These are phyloP conservation scores for Rubroboletus pulcherrimus DNA, from an alignment of 768 basidiomycete genomes.

Conservation along the genomic window DNA sequence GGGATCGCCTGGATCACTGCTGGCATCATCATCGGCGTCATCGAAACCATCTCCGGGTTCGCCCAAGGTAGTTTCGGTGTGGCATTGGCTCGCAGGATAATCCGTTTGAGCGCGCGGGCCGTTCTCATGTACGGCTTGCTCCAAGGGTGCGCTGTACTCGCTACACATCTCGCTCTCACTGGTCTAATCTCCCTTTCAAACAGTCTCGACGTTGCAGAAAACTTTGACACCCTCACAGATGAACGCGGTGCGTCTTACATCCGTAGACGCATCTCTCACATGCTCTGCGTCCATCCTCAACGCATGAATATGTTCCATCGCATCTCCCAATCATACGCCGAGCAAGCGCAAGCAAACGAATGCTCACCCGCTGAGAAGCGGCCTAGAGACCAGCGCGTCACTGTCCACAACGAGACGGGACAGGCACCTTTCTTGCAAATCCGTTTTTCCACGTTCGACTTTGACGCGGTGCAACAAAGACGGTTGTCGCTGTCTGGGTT, in stretches of 20 bases:
- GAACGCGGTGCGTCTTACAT: slow-evolving; percentile 30
- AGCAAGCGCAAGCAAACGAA: slow-evolving; percentile 5
- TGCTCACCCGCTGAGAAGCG: slow-evolving; percentile 6
- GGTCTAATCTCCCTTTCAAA: not conserved
- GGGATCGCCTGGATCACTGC: slow-evolving; percentile 66
- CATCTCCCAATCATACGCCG: slow-evolving; percentile 41
- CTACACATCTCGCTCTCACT: not conserved
- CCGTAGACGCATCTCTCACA: slow-evolving; percentile 34
- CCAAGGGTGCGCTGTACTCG: slow-evolving; percentile 54
- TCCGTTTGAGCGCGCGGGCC: slow-evolving; percentile 53
- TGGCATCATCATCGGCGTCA: slow-evolving; percentile 57
- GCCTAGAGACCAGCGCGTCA: slow-evolving; percentile 42
- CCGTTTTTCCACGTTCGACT: slow-evolving; percentile 49
- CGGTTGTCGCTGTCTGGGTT: slow-evolving; percentile 13
- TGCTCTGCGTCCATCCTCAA: slow-evolving; percentile 50
- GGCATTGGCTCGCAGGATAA: slow-evolving; percentile 51
- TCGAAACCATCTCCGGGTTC: slow-evolving; percentile 67
- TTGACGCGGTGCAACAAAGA: slow-evolving; percentile 21
- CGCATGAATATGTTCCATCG: slow-evolving; percentile 52
- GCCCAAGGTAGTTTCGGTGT: slow-evolving; percentile 49
- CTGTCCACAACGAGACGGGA: slow-evolving; percentile 42
- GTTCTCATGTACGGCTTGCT: slow-evolving; percentile 58
- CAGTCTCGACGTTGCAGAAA: slow-evolving; percentile 53
- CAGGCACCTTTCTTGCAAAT: slow-evolving; percentile 49
- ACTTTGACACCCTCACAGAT: slow-evolving; percentile 44